phyloP scores from a whole-genome alignment of 495 filamentous ascomycete genomes.

The Filosporella fistucella region DNA sequence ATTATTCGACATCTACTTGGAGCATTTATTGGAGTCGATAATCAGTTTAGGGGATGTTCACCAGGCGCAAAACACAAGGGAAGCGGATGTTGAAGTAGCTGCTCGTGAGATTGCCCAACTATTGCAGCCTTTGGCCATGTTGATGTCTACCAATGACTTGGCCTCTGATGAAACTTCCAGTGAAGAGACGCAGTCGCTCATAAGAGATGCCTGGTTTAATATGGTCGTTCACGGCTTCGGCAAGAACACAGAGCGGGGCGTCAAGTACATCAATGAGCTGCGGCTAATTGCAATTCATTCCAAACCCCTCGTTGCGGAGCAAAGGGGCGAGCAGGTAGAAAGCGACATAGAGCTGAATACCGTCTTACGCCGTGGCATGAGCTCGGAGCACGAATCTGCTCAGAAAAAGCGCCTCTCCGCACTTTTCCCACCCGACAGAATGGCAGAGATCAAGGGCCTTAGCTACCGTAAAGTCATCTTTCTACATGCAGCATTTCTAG shows the following conservation, averaged over 20 bases:
- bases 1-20: conserved; percentile 72
- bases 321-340: conserved; percentile 80
- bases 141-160: conserved; percentile 57
- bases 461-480: conserved; percentile 89
- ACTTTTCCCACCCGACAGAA: conserved; percentile 64
- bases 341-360: conserved; percentile 95
- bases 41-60: conserved; percentile 82
- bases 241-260: conserved; percentile 61
- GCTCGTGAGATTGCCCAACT: conserved; percentile 80
- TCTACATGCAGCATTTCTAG: conserved; percentile 76
- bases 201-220: conserved; percentile 96
- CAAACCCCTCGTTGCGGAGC: conserved; percentile 76
- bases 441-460: conserved; percentile 71
- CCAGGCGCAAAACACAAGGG: conserved; percentile 52
- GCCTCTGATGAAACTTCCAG: conserved; percentile 44
- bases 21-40: conserved; percentile 80
- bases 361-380: conserved; percentile 77
- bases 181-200: conserved; percentile 58
- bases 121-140: conserved; percentile 71
- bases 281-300: conserved; percentile 79
- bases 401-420: conserved; percentile 73
- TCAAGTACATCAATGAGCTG: conserved; percentile 65
- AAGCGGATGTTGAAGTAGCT: conserved; percentile 71
- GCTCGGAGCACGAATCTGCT: conserved; percentile 66
- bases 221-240: conserved; percentile 89